These are phyloP conservation scores for Gamsiella multidivaricata DNA, from an alignment of 192 early-diverging fungal species.

Conservation along the genomic window DNA sequence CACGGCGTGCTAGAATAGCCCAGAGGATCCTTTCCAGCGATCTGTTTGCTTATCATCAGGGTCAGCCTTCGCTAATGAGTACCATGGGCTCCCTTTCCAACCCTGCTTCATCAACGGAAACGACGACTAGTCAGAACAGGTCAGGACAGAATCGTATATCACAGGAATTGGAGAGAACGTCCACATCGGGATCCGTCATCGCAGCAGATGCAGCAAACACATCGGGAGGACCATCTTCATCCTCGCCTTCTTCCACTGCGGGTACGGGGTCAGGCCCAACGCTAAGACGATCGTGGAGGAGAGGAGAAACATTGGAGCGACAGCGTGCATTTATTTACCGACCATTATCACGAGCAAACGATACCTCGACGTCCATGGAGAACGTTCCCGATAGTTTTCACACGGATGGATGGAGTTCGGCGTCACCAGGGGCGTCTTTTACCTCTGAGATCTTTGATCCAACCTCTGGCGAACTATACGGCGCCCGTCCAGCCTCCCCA, in stretches of 20 bases:
- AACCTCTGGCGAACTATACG: background rate
- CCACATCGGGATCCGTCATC: background rate
- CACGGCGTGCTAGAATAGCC: constrained; percentile 36
- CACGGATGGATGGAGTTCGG: background rate
- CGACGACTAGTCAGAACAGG: background rate
- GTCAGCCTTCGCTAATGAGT: constrained; percentile 14
- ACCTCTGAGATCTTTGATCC: constrained; percentile 2
- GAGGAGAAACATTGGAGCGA: constrained; percentile 21
- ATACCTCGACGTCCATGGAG: constrained; percentile 9
- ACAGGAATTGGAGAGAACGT: background rate
- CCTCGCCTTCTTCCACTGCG: background rate
- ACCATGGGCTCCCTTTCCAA: constrained; percentile 7
- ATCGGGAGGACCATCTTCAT: background rate
- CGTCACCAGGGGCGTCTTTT: background rate
- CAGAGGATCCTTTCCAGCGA: constrained; percentile 22
- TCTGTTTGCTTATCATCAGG: constrained; percentile 18
- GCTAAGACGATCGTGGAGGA: constrained; percentile 6
- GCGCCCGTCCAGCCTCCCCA: background rate
- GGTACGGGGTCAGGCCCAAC: background rate
- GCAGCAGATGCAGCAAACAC: background rate
- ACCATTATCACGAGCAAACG: constrained; percentile 6
- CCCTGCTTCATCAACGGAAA: background rate
- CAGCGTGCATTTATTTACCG: constrained; percentile 27
- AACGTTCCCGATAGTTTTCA: constrained; percentile 19
- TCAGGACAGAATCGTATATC: background rate